Evolutionary conservation across 1,284 basidiomycete genomes (phyloP).

Genomic region (Fistulina hepatica): DNA sequence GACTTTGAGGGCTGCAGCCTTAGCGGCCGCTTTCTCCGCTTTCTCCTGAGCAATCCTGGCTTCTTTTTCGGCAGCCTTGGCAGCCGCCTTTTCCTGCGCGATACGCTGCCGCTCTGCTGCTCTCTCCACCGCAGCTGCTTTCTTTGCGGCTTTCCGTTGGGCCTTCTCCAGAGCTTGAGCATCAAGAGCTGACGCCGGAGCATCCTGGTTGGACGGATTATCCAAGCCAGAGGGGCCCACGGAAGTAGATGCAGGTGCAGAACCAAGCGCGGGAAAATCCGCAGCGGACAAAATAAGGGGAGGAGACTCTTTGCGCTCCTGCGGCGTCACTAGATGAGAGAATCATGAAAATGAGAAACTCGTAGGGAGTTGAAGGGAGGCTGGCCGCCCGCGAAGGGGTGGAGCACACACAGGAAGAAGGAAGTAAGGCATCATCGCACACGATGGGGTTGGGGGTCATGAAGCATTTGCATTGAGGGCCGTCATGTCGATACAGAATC

Average conservation of each 20-base stretch:
- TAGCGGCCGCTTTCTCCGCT: constrained; percentile 30
- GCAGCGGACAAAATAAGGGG: constrained; percentile 49
- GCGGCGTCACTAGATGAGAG: constrained; percentile 35
- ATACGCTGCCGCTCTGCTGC: constrained; percentile 44
- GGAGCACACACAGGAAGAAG: constrained; percentile 30
- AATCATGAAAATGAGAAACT: constrained; percentile 17
- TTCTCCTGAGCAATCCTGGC: constrained; percentile 34
- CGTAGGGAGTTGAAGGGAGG: constrained; percentile 34
- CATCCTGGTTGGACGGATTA: neutral
- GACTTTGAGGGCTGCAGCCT: constrained; percentile 23
- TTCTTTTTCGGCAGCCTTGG: constrained; percentile 40
- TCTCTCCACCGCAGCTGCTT: constrained; percentile 47
- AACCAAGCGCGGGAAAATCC: constrained; percentile 60
- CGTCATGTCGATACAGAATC: constrained; percentile 6
- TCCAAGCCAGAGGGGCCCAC: constrained; percentile 4
- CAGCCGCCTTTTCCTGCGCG: constrained; percentile 42
- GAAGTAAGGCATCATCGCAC: constrained; percentile 26
- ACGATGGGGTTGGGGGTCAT: constrained; percentile 20
- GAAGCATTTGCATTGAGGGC: constrained; percentile 19
- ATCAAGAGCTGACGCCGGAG: constrained; percentile 15
- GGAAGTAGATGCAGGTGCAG: constrained; percentile 17
- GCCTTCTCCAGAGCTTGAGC: constrained; percentile 40
- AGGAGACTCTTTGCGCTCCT: constrained; percentile 19
- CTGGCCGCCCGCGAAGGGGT: constrained; percentile 24
- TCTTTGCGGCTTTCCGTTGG: constrained; percentile 50